phyloP scores from a whole-genome alignment of 2,329 filamentous ascomycete genomes.

The Pseudogymnoascus sp. region DNA sequence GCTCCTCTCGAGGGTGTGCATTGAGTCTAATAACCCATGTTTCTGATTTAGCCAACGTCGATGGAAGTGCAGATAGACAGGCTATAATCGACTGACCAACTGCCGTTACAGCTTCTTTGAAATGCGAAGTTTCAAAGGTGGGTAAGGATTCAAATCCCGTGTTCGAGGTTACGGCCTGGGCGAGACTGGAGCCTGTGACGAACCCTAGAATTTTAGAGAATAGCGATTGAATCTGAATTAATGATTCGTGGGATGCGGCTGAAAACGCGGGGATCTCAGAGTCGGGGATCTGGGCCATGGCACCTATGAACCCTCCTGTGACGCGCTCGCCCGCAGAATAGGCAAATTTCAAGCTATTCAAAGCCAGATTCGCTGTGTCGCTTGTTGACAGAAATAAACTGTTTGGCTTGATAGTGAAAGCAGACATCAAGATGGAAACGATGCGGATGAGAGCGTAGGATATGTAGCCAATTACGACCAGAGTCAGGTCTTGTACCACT shows the following conservation, averaged over 20 bases:
- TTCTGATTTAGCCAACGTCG: slow-evolving; percentile 35
- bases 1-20: slow-evolving; percentile 31
- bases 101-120: slow-evolving; percentile 1
- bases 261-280: slow-evolving; percentile 69
- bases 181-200: neutral
- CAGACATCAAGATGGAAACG: neutral
- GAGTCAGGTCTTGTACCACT: slow-evolving; percentile 63
- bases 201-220: slow-evolving; percentile 26
- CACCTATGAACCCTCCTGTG: slow-evolving; percentile 41
- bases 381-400: neutral
- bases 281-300: slow-evolving; percentile 35
- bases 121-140: neutral
- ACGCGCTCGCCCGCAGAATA: slow-evolving; percentile 30
- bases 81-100: slow-evolving; percentile 10
- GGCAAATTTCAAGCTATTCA: slow-evolving; percentile 21
- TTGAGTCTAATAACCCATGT: slow-evolving; percentile 52
- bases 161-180: neutral
- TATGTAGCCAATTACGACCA: slow-evolving; percentile 53
- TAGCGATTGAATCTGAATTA: slow-evolving; percentile 50
- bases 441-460: slow-evolving; percentile 28
- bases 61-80: slow-evolving; percentile 29
- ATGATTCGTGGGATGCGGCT: slow-evolving; percentile 62
- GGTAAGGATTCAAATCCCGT: neutral
- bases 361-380: neutral
- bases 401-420: neutral